Conservation (phyloP, 805 yeast species). For the Metschnikowia lachancei region DNA sequence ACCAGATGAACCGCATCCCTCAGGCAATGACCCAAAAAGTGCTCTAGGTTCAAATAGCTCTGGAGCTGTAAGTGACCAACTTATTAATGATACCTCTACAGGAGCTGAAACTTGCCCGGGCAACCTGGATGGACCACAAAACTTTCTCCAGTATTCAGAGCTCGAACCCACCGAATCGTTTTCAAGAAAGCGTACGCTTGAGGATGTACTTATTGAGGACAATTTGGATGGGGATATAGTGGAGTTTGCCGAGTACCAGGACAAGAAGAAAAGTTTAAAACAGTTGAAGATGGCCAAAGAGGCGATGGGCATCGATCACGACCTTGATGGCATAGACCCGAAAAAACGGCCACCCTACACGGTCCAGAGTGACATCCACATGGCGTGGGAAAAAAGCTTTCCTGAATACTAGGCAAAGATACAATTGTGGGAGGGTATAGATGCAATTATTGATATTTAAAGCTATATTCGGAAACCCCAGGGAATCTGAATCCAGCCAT, state of each 20-base stretch:
- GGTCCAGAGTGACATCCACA: neutral
- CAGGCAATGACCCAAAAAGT: too few species aligned
- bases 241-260: conserved; percentile 4
- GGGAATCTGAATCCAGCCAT: neutral
- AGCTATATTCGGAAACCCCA: too few species aligned
- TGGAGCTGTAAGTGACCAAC: too few species aligned
- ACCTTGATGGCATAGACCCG: neutral
- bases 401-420: conserved; percentile 3
- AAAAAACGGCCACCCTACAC: neutral
- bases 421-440: too few species aligned
- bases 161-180: conserved; percentile 3
- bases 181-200: conserved; percentile 1
- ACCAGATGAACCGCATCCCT: too few species aligned
- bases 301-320: neutral
- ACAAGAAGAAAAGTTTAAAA: neutral
- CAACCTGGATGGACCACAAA: neutral
- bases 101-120: too few species aligned
- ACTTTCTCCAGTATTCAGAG: neutral
- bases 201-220: conserved; percentile 8
- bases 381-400: conserved; percentile 6
- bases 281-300: neutral
- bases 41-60: too few species aligned
- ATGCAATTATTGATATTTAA: neutral
- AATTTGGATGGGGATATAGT: conserved; percentile 3
- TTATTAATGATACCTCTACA: too few species aligned